Conservation (phyloP, 2,329 filamentous ascomycete species). For the Didymella pomorum region DNA sequence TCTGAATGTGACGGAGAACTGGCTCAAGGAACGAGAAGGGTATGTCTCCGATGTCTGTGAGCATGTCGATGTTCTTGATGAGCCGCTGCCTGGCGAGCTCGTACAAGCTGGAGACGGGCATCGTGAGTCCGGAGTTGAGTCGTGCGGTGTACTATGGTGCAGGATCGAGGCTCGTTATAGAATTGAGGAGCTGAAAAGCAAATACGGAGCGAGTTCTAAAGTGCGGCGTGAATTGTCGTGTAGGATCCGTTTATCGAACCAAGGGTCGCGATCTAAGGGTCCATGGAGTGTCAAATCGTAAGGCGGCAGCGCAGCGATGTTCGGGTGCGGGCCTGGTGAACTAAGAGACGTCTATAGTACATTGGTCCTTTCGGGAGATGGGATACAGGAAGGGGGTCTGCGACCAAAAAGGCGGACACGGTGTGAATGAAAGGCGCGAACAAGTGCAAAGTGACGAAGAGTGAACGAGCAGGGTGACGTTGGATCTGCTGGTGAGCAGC, state of each 20-base stretch:
- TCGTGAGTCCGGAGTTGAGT: constrained; percentile 20
- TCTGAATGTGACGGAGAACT: constrained; percentile 75
- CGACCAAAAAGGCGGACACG: no score
- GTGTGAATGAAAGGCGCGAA: not conserved
- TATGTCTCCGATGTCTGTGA: constrained; percentile 76
- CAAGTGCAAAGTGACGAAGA: constrained; percentile 2
- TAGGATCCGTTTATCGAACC: not conserved
- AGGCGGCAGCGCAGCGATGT: not conserved
- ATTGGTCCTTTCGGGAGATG: not conserved
- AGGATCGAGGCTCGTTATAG: not conserved
- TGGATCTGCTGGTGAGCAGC: constrained; percentile 16
- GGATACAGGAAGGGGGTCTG: not conserved
- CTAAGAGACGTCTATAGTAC: not conserved
- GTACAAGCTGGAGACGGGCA: constrained; percentile 50
- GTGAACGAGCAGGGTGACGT: constrained; percentile 19
- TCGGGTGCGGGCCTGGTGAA: not conserved
- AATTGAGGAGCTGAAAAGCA: not conserved
- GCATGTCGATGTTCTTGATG: constrained; percentile 52
- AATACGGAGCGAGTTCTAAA: not conserved
- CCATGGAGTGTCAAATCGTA: constrained; percentile 1
- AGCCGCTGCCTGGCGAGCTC: constrained; percentile 52
- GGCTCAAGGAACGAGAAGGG: constrained; percentile 71
- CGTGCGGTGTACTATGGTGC: not conserved
- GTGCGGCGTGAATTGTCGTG: not conserved
- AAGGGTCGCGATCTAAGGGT: constrained; percentile 2